phyloP scores from a whole-genome alignment of 371 early-diverging fungal species.

The Lichtheimia corymbifera region DNA sequence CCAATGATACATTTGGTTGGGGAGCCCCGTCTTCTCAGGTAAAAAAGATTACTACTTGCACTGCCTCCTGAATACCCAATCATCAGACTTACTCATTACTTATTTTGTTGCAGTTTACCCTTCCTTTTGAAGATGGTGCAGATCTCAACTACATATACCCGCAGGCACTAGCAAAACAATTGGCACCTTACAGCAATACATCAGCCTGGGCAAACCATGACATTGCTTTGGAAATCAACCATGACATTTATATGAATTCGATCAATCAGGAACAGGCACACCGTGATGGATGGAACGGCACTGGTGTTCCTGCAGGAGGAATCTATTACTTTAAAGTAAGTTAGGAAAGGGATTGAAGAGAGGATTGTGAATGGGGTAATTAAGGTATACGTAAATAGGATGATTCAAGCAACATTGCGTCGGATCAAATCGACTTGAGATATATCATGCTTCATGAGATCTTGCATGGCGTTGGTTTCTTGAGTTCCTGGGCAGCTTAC shows the following conservation, averaged over 20 bases:
- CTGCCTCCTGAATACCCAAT: not conserved
- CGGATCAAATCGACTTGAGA: constrained; percentile 41
- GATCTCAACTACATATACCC: constrained; percentile 51
- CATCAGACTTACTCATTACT: not conserved
- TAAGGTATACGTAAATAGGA: not conserved
- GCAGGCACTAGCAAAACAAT: constrained; percentile 48
- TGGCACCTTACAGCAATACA: constrained; percentile 43
- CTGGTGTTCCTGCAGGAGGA: constrained; percentile 35
- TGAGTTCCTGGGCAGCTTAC: constrained; percentile 54
- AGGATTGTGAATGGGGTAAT: too few relatives aligned
- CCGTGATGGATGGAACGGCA: constrained; percentile 38
- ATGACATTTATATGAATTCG: constrained; percentile 38
- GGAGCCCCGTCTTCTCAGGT: constrained; percentile 46
- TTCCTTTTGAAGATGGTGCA: constrained; percentile 51
- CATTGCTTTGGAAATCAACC: constrained; percentile 47
- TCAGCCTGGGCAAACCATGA: constrained; percentile 45
- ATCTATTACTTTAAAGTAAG: constrained; percentile 44
- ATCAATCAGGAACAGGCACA: constrained; percentile 25
- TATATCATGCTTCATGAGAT: constrained; percentile 46
- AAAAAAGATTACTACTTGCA: not conserved
- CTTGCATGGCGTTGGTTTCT: constrained; percentile 44
- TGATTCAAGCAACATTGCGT: constrained; percentile 16
- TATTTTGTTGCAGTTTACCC: constrained; percentile 30
- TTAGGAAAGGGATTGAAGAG: not conserved
- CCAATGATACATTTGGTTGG: constrained; percentile 43